Percentiles rank a stretch among this genome's conserved stretches.
Conservation (phyloP, 208 protist species). For the Wallacemonas collosoma region DNA sequence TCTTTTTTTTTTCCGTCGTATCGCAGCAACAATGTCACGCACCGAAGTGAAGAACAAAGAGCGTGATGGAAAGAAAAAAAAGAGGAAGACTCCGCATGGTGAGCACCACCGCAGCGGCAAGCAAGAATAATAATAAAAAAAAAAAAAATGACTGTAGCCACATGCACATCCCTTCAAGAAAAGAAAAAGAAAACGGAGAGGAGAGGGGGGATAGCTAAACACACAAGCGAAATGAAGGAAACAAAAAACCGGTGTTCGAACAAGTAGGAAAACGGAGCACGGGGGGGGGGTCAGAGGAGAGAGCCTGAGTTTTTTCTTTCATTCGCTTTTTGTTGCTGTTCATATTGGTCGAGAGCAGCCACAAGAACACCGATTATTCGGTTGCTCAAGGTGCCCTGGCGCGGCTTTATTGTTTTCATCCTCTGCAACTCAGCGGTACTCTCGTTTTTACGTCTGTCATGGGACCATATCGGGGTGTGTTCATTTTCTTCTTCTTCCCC, state of each 20-base stretch:
- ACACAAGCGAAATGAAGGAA: neutral
- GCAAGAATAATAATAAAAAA: neutral
- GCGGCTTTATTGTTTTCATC: too few species aligned
- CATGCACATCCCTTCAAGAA: neutral
- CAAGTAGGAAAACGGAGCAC: too few species aligned
- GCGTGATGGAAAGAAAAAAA: neutral
- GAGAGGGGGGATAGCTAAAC: neutral
- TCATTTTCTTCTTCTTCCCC: conserved; percentile 3
- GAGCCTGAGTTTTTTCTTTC: too few species aligned
- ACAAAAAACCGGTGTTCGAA: neutral
- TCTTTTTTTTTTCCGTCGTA: neutral
- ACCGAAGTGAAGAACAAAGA: conserved; percentile 3
- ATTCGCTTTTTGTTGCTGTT: too few species aligned
- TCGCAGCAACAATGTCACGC: neutral
- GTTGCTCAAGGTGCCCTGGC: too few species aligned
- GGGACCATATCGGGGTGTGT: neutral
- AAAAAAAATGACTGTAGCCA: neutral
- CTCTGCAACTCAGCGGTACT: too few species aligned
- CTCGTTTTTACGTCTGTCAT: too few species aligned
- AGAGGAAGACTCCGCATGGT: neutral
- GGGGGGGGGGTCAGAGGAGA: too few species aligned
- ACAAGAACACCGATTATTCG: too few species aligned
- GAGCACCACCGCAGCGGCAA: neutral
- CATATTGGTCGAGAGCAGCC: too few species aligned
- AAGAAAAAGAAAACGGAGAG: conserved; percentile 4